Evolutionary conservation across 371 early-diverging fungal species (phyloP).

Genomic region (Rhizopus arrhizus): DNA sequence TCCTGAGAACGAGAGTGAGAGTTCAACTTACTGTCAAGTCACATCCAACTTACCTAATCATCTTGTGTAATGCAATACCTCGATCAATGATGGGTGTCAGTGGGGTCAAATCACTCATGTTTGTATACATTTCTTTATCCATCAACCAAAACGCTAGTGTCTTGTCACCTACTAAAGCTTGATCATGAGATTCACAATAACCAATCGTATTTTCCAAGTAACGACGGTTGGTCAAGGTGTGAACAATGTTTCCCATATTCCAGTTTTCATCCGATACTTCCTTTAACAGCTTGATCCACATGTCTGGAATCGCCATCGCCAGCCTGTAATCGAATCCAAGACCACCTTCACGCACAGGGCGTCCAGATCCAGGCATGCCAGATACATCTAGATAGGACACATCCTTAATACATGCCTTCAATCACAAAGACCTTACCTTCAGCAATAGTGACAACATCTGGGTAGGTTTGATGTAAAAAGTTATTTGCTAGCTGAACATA

Average conservation of each 20-base stretch:
- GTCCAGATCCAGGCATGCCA: constrained; percentile 97
- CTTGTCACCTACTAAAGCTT: constrained; percentile 97
- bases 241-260: constrained; percentile 85
- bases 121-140: constrained; percentile 97
- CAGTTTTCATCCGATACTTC: constrained; percentile 92
- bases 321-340: constrained; percentile 97
- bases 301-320: constrained; percentile 97
- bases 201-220: constrained; percentile 87
- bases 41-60: constrained; percentile 70
- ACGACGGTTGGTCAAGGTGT: constrained; percentile 91
- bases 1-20: constrained; percentile 31
- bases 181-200: constrained; percentile 95
- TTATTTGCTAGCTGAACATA: constrained; percentile 92
- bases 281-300: constrained; percentile 97
- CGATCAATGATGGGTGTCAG: constrained; percentile 91
- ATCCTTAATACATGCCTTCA: neutral
- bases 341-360: constrained; percentile 89
- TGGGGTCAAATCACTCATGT: constrained; percentile 85
- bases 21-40: neutral
- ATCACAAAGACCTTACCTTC: constrained; percentile 57
- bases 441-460: constrained; percentile 84
- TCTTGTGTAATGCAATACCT: constrained; percentile 92
- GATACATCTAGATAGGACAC: constrained; percentile 75
- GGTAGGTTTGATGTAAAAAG: constrained; percentile 80
- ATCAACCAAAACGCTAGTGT: constrained; percentile 97